Percentiles rank a stretch among this genome's conserved stretches.
Evolutionary conservation across 2,329 filamentous ascomycete species (phyloP).

Genomic region (Aureobasidium musti): DNA sequence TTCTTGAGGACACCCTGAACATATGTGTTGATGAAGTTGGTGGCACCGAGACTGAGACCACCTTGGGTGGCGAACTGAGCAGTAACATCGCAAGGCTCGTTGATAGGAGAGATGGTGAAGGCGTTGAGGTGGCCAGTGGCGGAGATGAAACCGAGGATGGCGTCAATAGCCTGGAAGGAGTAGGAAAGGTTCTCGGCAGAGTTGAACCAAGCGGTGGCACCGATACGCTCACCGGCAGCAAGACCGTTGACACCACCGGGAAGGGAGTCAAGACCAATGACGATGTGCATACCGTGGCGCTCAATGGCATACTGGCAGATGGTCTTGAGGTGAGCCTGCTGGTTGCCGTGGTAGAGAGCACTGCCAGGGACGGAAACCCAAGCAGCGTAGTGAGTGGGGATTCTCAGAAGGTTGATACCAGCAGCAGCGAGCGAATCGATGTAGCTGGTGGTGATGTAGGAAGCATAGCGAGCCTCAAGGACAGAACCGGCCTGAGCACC

Average conservation of each 20-base stretch:
- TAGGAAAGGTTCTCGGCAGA: constrained; percentile 42
- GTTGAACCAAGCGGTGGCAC: constrained; percentile 34
- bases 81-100: constrained; percentile 27
- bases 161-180: constrained; percentile 34
- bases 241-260: constrained; percentile 42
- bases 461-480: constrained; percentile 40
- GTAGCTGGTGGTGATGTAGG: constrained; percentile 33
- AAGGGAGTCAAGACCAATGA: constrained; percentile 42
- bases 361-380: constrained; percentile 30
- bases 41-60: constrained; percentile 38
- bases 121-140: constrained; percentile 23
- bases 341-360: constrained; percentile 30
- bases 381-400: constrained; percentile 31
- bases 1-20: constrained; percentile 38
- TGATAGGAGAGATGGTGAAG: constrained; percentile 31
- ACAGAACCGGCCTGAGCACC: constrained; percentile 38
- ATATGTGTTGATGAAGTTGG: constrained; percentile 41
- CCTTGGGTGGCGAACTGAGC: constrained; percentile 39
- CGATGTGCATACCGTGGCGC: constrained; percentile 43
- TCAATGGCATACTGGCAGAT: constrained; percentile 41
- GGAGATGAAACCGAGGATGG: constrained; percentile 29
- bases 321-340: constrained; percentile 28
- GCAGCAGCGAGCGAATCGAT: constrained; percentile 30
- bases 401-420: constrained; percentile 30
- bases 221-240: constrained; percentile 36